Conservation (phyloP, 1,284 basidiomycete species). For the Naganishia cerealis region DNA sequence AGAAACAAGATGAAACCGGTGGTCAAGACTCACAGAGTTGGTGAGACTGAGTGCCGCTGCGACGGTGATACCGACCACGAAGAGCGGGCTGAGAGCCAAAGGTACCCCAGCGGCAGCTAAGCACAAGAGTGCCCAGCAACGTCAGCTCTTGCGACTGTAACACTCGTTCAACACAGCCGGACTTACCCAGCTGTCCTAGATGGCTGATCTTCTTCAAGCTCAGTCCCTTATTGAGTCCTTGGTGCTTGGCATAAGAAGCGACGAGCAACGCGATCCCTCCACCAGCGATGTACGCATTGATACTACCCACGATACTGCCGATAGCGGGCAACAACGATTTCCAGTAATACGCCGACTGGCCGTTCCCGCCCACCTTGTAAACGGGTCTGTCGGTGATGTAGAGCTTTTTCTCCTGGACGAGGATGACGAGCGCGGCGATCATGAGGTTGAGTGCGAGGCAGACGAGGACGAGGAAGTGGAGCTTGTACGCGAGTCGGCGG, state of each 20-base stretch:
- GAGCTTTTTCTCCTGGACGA: conserved; percentile 21
- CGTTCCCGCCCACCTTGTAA: conserved; percentile 14
- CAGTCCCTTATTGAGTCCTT: conserved; percentile 16
- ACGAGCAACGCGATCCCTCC: conserved; percentile 20
- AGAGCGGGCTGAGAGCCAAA: conserved; percentile 3
- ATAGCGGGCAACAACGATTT: conserved; percentile 22
- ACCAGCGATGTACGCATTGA: conserved; percentile 18
- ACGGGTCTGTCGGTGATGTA: conserved; percentile 17
- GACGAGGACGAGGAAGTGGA: conserved; percentile 18
- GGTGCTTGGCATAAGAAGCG: conserved; percentile 26
- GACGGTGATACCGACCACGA: conserved; percentile 12
- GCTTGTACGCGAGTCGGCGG: conserved; percentile 3
- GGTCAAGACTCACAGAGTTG: neutral
- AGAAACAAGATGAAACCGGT: no score
- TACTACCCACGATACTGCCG: conserved; percentile 21
- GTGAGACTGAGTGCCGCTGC: conserved; percentile 7
- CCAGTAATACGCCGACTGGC: conserved; percentile 9
- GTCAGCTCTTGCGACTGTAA: neutral
- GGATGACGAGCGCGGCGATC: conserved; percentile 8
- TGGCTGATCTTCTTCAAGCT: conserved; percentile 22
- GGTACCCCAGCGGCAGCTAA: conserved; percentile 13
- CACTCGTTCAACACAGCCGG: no score
- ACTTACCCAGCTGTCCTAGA: conserved; percentile 17
- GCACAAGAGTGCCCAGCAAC: no score
- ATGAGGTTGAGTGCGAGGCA: conserved; percentile 16